Conservation (phyloP, 148 eudicot genomes). For the Nepenthes gracilis region DNA sequence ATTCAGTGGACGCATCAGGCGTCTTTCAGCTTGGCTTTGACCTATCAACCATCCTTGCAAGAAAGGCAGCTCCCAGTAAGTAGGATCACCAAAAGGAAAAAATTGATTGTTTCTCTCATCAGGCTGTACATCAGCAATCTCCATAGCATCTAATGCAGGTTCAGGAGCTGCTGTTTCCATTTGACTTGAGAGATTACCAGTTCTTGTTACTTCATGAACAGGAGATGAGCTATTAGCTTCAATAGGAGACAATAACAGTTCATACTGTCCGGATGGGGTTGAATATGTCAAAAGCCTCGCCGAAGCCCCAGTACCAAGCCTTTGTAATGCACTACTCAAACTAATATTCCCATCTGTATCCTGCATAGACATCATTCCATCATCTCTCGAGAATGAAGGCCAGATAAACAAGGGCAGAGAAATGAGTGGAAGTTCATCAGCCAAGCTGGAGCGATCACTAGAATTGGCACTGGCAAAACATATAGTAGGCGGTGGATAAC, state of each 20-base stretch:
- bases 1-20: slow-evolving; percentile 39
- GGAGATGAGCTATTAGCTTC: slow-evolving; percentile 42
- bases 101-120: slow-evolving; percentile 59
- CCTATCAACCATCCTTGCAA: slow-evolving; percentile 97
- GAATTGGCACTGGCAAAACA: slow-evolving; percentile 67
- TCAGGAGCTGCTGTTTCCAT: slow-evolving; percentile 30
- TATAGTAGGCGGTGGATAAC: slow-evolving; percentile 88
- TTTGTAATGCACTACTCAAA: slow-evolving; percentile 32
- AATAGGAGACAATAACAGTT: slow-evolving; percentile 71
- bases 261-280: slow-evolving; percentile 92
- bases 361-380: slow-evolving; percentile 37
- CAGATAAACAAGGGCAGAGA: slow-evolving; percentile 58
- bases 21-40: slow-evolving; percentile 93
- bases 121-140: slow-evolving; percentile 47
- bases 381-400: slow-evolving; percentile 53
- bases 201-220: slow-evolving; percentile 24
- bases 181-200: slow-evolving; percentile 30
- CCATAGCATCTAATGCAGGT: slow-evolving; percentile 46
- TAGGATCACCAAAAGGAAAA: slow-evolving; percentile 68
- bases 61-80: slow-evolving; percentile 86
- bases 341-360: slow-evolving; percentile 34
- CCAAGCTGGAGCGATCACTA: slow-evolving; percentile 36
- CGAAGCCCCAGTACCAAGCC: slow-evolving; percentile 60
- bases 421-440: slow-evolving; percentile 45
- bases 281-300: slow-evolving; percentile 88